Percentiles rank a stretch among this genome's conserved stretches.
Evolutionary conservation across 176 grass and related monocot species (phyloP).

Genomic region (Bolboschoenus planiculmis): DNA sequence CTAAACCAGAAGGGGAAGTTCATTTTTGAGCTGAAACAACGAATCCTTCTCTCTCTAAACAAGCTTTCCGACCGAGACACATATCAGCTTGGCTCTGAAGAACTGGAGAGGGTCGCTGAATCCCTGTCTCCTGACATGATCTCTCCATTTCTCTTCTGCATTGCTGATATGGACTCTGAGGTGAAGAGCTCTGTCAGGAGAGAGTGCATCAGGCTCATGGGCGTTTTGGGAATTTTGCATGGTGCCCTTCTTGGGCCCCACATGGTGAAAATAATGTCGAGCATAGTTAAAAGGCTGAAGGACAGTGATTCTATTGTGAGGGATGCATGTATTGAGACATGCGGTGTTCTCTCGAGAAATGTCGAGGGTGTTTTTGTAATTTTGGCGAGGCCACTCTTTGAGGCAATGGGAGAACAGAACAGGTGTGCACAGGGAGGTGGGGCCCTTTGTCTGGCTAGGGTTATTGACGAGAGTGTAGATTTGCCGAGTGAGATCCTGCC

Average conservation of each 20-base stretch:
- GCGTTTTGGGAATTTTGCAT: constrained; percentile 46
- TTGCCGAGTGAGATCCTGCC: constrained; percentile 57
- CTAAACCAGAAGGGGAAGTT: constrained; percentile 53
- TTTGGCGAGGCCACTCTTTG: constrained; percentile 70
- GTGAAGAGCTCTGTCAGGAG: constrained; percentile 69
- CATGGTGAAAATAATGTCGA: constrained; percentile 51
- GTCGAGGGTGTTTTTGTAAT: constrained; percentile 49
- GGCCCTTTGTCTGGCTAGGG: constrained; percentile 73
- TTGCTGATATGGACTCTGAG: constrained; percentile 69
- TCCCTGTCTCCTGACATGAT: constrained; percentile 60
- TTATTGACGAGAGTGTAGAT: constrained; percentile 79
- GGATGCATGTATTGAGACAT: constrained; percentile 82
- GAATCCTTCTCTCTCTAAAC: constrained; percentile 61
- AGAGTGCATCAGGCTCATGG: constrained; percentile 78
- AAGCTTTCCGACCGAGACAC: constrained; percentile 87
- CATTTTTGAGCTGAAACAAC: constrained; percentile 79
- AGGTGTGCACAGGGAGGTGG: constrained; percentile 72
- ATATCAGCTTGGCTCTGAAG: constrained; percentile 63
- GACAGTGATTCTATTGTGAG: constrained; percentile 79
- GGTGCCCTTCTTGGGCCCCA: constrained; percentile 53
- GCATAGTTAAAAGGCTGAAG: constrained; percentile 66
- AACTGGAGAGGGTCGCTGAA: constrained; percentile 50
- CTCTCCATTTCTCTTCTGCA: constrained; percentile 70
- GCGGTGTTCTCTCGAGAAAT: constrained; percentile 55
- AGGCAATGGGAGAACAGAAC: constrained; percentile 84